A percentile compares a stretch with the other conserved stretches of the same genome.
Evolutionary conservation across 441 rosid species (phyloP).

Genomic region (Populus hybrid): DNA sequence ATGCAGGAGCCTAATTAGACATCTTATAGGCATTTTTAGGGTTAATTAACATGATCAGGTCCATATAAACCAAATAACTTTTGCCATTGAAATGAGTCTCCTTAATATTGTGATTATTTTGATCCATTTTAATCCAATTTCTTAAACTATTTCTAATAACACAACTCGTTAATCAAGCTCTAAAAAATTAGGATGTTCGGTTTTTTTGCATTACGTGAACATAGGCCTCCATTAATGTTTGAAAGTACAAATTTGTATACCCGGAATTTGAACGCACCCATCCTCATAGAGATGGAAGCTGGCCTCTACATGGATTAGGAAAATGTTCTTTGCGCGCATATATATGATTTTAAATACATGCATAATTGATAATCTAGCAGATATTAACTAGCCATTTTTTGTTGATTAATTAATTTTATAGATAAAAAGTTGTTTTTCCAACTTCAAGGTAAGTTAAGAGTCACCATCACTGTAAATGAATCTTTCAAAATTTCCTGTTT

Average conservation of each 20-base stretch:
- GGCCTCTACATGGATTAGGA: not conserved
- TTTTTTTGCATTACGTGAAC: not conserved
- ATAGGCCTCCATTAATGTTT: not conserved
- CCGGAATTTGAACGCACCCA: not conserved
- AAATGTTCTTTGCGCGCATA: too few relatives aligned
- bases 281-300: not conserved
- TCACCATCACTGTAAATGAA: not conserved
- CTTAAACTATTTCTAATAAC: too few relatives aligned
- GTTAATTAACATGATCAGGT: not conserved
- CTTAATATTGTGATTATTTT: not conserved
- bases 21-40: not conserved
- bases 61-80: not conserved
- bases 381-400: too few relatives aligned
- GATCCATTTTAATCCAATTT: not conserved
- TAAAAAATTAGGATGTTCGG: not conserved
- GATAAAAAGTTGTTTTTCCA: not conserved
- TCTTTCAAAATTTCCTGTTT: not conserved
- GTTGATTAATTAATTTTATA: not conserved
- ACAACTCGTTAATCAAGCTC: not conserved
- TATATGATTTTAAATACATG: too few relatives aligned
- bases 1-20: not conserved
- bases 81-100: not conserved
- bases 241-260: not conserved
- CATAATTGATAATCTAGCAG: not conserved
- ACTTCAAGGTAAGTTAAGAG: not conserved